Evolutionary conservation across 306 rosid species (phyloP).

Genomic region (Cucurbita moschata): DNA sequence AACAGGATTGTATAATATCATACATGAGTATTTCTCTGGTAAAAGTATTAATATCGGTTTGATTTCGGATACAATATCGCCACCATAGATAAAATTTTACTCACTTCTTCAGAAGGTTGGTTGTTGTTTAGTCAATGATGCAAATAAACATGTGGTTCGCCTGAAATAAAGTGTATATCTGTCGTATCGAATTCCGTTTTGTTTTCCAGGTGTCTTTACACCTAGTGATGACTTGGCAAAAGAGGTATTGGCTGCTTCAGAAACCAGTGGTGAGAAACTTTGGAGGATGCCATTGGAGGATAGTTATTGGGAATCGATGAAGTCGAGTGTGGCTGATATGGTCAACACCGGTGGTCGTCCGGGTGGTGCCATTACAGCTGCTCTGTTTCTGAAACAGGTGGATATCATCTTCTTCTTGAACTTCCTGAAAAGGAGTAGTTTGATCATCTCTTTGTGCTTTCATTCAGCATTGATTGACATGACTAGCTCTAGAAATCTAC

Average conservation of each 20-base stretch:
- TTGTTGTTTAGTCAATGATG: neutral
- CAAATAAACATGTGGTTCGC: neutral
- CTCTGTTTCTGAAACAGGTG: conserved; percentile 96
- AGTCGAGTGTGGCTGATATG: conserved; percentile 96
- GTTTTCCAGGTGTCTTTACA: conserved; percentile 61
- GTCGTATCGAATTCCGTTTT: conserved; percentile 7
- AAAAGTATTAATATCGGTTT: neutral
- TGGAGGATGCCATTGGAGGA: conserved; percentile 98
- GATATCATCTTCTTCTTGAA: neutral
- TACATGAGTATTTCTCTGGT: neutral
- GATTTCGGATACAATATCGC: neutral
- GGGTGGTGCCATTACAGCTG: conserved; percentile 87
- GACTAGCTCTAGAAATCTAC: neutral
- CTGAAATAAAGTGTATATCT: neutral
- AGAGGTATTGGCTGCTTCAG: conserved; percentile 73
- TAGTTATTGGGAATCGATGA: conserved; percentile 96
- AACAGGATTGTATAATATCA: neutral
- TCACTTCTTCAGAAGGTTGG: neutral
- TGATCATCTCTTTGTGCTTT: neutral
- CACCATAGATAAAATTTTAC: neutral
- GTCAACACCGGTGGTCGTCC: conserved; percentile 71
- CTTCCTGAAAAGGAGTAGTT: neutral
- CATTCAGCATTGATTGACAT: neutral
- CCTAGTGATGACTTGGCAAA: conserved; percentile 91
- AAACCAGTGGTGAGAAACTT: conserved; percentile 73